Conservation (phyloP, 805 yeast genomes). For the Torulaspora indica region DNA sequence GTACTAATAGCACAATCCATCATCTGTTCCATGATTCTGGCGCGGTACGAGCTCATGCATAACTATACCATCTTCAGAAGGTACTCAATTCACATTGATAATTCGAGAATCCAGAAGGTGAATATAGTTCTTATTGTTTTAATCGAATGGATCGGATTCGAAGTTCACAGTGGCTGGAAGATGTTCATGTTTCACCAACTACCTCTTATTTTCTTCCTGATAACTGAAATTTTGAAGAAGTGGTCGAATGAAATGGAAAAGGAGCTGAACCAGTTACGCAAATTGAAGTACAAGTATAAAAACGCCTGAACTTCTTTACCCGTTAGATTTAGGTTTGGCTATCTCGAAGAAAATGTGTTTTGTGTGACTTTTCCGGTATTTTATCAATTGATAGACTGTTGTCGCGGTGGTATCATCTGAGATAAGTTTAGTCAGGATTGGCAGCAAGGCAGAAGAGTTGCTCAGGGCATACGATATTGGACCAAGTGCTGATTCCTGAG, state of each 20-base stretch:
- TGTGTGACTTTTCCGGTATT: slow-evolving; percentile 3
- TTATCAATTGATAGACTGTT: slow-evolving; percentile 20
- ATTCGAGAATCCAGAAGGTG: slow-evolving; percentile 17
- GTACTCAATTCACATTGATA: slow-evolving; percentile 20
- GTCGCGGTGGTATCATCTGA: slow-evolving; percentile 24
- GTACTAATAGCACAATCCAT: slow-evolving; percentile 25
- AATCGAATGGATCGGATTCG: slow-evolving; percentile 27
- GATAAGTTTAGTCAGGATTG: slow-evolving; percentile 20
- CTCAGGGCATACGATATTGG: slow-evolving; percentile 30
- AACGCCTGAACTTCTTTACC: slow-evolving; percentile 18
- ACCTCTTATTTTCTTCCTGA: slow-evolving; percentile 25
- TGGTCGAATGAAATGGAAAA: slow-evolving; percentile 25
- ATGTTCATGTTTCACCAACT: slow-evolving; percentile 19
- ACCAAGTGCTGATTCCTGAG: slow-evolving; percentile 25
- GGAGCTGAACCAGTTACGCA: slow-evolving; percentile 24
- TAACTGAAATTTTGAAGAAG: slow-evolving; percentile 18
- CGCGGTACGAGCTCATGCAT: slow-evolving; percentile 28
- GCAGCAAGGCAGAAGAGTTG: slow-evolving; percentile 23
- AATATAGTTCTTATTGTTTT: slow-evolving; percentile 27
- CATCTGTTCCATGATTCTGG: slow-evolving; percentile 24
- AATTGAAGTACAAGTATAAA: slow-evolving; percentile 34
- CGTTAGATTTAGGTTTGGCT: neutral
- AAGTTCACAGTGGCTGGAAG: slow-evolving; percentile 16
- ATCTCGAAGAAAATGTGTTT: slow-evolving; percentile 5
- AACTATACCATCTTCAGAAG: slow-evolving; percentile 17